Evolutionary conservation across 768 basidiomycete genomes (phyloP), one percentile per base, ranked within the genome.

Genomic region (Paxillus involutus): DNA sequence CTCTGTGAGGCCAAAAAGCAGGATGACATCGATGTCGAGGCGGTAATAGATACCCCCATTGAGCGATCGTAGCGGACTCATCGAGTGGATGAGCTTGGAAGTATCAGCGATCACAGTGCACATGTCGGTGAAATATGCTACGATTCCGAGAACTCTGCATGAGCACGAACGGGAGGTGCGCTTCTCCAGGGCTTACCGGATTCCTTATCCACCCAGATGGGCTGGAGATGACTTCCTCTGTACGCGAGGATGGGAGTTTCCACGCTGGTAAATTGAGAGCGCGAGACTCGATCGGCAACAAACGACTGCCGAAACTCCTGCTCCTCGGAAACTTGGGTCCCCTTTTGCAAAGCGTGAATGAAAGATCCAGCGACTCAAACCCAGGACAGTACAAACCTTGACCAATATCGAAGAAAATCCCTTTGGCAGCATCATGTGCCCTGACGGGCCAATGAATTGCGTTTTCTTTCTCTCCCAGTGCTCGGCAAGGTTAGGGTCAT

Each of bases 1-100:
- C 49, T 80, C 79, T 0, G 77, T 75, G 10, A 72, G 51, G 1
- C 78, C 79, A 44, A 77, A 74, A 10, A 70, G 62, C 13, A 80
- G 48, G 13, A 78, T 56, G 4, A 80, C 60, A 4, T 73, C 65
- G 44, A 65, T 73, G 0, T 61, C 30, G 26, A 67, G 47, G 21
- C 10, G 9, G 52, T 67, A 67, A 32, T 53, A 63, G 6, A 40
- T 26, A 24, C 13, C 26, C 30, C 52, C 51, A 13, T 29, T 52
- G 10, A 14, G 44, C 4, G 44, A 19, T 40, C 6, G 26, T 47
- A 14, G 35, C 0, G 42, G 40, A 9, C 1, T 7, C 11, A 67
- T 36, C 17, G 50, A 47, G 0, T 29, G 21, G 29, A 46, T 36
- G 12, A 59, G 52, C 50, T 53, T 43, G 19, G 61, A 63, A 40